Base-by-base conservation (phyloP, 768 basidiomycete species). In the Clathrus columnatus region DNA sequence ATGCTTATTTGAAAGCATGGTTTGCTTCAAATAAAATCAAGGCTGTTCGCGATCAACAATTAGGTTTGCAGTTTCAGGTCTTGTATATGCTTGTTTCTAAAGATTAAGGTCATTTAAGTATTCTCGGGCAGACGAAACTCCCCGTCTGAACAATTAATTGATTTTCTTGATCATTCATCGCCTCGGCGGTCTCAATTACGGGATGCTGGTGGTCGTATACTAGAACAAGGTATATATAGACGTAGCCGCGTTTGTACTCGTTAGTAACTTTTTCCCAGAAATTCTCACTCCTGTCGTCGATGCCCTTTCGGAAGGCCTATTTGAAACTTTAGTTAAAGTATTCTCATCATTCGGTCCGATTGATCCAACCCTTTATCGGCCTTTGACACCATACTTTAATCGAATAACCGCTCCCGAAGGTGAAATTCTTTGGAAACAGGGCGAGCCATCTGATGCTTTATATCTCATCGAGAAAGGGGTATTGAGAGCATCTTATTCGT, bases 391-490 rank as follows among this genome's bases (percentile, higher is more conserved):
- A 0, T 95, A 91, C 70, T 82, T 99, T 59, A 76, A 82, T 50
- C 80, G 80, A 7, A 67, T 83, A 30, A 66, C 77, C 2, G 65
- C 87, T 0, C 70, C 81, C 0, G 74, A 77, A 5, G 86, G 82
- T 0, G 65, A 73, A 27, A 74, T 83, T 0, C 75, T 97, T 0
- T 98, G 91, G 89, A 73, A 69, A 8, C 85, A 85, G 53, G 82
- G 75, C n/a, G 91, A 93, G 50, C 64, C 68, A 0, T 76, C 93
- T 0, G 86, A 92, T 63, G 91, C 87, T 4, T 69, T 97, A 24
- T 97, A 94, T 71, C 76, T 98, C 62, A 83, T 99, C 61, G 85
- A 96, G 62, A 78, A 83, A 0, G 95, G 95, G 7, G 80, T 91
- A 28, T 74, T 99, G 28, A 76, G 88, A 8, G 95, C 94, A 0